Conservation (phyloP, 192 early-diverging fungal genomes). For the Coemansia brasiliensis region DNA sequence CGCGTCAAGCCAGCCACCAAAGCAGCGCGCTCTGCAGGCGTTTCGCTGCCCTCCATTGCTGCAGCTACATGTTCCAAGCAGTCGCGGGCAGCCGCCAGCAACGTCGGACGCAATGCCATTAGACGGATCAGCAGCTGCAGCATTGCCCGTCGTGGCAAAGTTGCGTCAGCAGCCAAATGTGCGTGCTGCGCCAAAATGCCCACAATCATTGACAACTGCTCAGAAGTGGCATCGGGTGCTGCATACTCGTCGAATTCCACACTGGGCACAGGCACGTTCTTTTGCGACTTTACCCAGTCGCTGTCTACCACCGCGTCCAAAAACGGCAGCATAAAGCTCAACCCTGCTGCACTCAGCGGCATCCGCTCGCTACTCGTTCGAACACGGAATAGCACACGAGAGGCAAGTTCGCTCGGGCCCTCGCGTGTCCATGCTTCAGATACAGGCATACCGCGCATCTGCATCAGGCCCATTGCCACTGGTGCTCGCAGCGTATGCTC, state of each 20-base stretch:
- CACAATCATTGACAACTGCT: conserved; percentile 68
- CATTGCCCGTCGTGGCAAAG: conserved; percentile 66
- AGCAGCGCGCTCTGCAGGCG: conserved; percentile 35
- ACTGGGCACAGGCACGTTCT: conserved; percentile 10
- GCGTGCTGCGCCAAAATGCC: conserved; percentile 68
- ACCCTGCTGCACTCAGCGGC: conserved; percentile 61
- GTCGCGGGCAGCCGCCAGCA: conserved; percentile 40
- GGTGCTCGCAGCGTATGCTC: conserved; percentile 21
- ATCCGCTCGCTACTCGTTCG: conserved; percentile 57
- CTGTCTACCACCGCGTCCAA: conserved; percentile 64
- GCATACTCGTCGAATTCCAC: conserved; percentile 55
- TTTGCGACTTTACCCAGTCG: conserved; percentile 58
- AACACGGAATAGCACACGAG: conserved; percentile 68
- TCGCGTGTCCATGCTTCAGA: conserved; percentile 34
- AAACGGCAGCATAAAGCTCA: conserved; percentile 67
- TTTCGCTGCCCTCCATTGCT: conserved; percentile 48
- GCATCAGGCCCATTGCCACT: conserved; percentile 39
- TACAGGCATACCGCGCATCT: conserved; percentile 32
- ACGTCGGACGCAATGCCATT: conserved; percentile 60
- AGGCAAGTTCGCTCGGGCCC: conserved; percentile 42
- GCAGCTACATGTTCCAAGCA: conserved; percentile 60
- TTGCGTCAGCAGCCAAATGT: conserved; percentile 27
- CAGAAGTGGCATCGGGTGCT: conserved; percentile 46
- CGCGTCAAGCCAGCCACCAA: conserved; percentile 32
- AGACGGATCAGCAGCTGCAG: conserved; percentile 60